Evolutionary conservation across 1,139 yeast genomes (phyloP), one percentile per base, ranked within the genome.

Genomic region (Torulaspora pretoriensis): DNA sequence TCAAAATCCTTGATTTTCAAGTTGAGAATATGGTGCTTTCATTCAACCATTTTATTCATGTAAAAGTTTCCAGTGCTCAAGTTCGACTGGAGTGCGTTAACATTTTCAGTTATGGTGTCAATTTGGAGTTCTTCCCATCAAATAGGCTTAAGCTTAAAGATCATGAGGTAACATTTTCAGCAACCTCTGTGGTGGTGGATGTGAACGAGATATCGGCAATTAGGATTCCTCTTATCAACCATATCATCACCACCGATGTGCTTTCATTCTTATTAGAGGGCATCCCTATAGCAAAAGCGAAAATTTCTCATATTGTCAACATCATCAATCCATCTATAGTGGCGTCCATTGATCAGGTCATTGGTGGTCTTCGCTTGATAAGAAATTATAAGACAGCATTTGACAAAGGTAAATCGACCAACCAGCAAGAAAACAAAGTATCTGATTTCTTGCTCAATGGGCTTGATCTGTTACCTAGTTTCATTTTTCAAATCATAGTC

Each of bases 261-360:
- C 27, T 60, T 3, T 46, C 56, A 12, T 51, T 47, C 41, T 48
- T 54, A n/a, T 38, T 50, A 5, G 51, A 50, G 19, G 47, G 51
- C 5, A 24, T 49, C 4, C 48, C 56, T 2, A 38, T 56, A n/a
- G 45, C 53, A 3, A 43, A 52, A 12, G 49, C 56, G 1, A 53
- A 49, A 23, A 26, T 57, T 14, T 43, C 55, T 4, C 47, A 52
- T 29, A 56, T 57, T n/a, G 38, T 56, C 9, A 61, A 55, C 40
- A 47, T 63, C 8, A 56, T 63, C 3, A 61, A 63, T 41, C 64
- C 67, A 9, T 50, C 61, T 1, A 39, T 61, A 4, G 53, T 54
- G 16, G 46, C 59, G 2, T 53, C 60, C 2, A 44, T 60, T 8
- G 48, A 50, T 2, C 59, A 57, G 40, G 35, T 60, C 9, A 39